Conservation (phyloP, 2,329 filamentous ascomycete genomes). For the Aschersonia sp. region DNA sequence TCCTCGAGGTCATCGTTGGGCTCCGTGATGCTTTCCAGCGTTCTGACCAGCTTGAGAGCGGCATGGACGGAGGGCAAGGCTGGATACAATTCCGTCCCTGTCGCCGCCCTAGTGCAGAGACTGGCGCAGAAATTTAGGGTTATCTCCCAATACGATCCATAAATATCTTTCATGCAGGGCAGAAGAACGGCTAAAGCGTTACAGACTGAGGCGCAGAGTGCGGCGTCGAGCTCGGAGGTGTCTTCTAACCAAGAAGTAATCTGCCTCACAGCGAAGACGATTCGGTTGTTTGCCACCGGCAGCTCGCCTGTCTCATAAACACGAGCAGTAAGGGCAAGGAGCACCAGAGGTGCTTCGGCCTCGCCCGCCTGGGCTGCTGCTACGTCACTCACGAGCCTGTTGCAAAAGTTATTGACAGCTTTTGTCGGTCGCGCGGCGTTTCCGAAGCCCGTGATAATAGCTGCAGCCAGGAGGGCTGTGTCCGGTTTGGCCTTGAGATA, state of each 20-base stretch:
- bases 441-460: conserved; percentile 36
- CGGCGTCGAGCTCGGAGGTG: conserved; percentile 25
- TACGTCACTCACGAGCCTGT: conserved; percentile 45
- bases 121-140: conserved; percentile 42
- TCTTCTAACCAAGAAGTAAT: conserved; percentile 57
- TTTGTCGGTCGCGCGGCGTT: conserved; percentile 34
- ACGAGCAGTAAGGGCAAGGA: conserved; percentile 37
- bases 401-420: conserved; percentile 37
- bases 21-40: conserved; percentile 50
- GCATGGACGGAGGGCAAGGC: conserved; percentile 52
- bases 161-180: conserved; percentile 65
- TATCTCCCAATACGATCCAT: conserved; percentile 75
- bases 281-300: conserved; percentile 49
- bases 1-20: conserved; percentile 80
- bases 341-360: conserved; percentile 32
- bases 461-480: conserved; percentile 33
- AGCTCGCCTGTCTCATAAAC: conserved; percentile 37
- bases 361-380: conserved; percentile 26
- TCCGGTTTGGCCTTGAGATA: conserved; percentile 30
- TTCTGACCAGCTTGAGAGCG: conserved; percentile 55
- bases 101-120: conserved; percentile 37
- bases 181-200: conserved; percentile 47
- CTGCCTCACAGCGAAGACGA: conserved; percentile 73
- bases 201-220: conserved; percentile 35
- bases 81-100: conserved; percentile 24